These are phyloP conservation scores for Gossypium arboreum DNA, from an alignment of 345 rosid species.

Conservation along the genomic window DNA sequence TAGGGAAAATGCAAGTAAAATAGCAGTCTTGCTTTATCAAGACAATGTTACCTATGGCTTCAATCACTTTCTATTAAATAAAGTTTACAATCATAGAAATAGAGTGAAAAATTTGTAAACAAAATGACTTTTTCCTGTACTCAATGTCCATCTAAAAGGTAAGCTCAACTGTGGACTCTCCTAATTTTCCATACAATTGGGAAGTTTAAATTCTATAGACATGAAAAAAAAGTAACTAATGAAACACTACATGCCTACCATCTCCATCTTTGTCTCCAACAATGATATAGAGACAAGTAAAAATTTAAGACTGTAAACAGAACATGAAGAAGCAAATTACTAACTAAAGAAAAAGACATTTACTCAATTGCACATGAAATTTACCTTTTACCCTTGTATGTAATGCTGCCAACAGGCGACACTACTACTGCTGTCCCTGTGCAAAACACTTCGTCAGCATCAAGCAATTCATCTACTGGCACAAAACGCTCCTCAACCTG, in stretches of 20 bases:
- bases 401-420: constrained; percentile 91
- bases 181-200: neutral
- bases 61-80: neutral
- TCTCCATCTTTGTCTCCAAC: neutral
- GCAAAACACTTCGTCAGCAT: constrained; percentile 93
- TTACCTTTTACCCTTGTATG: constrained; percentile 73
- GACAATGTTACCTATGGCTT: neutral
- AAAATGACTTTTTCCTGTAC: too few species aligned
- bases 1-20: neutral
- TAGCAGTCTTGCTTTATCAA: neutral
- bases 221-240: neutral
- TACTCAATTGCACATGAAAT: neutral
- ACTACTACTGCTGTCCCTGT: constrained; percentile 97
- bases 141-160: neutral
- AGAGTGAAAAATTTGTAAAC: too few species aligned
- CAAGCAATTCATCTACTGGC: constrained; percentile 70
- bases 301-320: neutral
- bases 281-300: neutral
- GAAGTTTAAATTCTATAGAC: neutral
- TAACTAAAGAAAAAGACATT: neutral
- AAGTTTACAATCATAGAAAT: too few species aligned
- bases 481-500: constrained; percentile 81
- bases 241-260: neutral
- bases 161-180: neutral
- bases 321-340: neutral